phyloP scores from a whole-genome alignment of 2,329 filamentous ascomycete genomes.

The Exserohilum rostratum region DNA sequence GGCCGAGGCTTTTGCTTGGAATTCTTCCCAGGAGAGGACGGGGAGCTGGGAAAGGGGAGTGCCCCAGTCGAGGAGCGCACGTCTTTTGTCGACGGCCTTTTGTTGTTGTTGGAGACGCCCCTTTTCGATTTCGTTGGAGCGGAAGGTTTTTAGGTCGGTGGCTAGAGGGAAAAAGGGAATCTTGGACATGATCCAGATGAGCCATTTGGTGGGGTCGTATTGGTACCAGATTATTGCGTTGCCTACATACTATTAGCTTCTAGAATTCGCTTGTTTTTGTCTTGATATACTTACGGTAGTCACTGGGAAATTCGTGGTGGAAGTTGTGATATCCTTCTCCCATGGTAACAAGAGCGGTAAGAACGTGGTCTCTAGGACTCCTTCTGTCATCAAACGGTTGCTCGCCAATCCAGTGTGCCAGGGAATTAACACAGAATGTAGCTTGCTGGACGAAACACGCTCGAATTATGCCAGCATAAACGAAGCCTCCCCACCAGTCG shows the following conservation, averaged over 20 bases:
- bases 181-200: conserved; percentile 43
- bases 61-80: conserved; percentile 48
- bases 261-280: background rate
- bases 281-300: conserved; percentile 25
- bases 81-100: conserved; percentile 47
- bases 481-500: conserved; percentile 55
- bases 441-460: conserved; percentile 59
- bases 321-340: conserved; percentile 53
- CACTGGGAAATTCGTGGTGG: conserved; percentile 50
- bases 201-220: conserved; percentile 52
- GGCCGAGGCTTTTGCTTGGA: conserved; percentile 31
- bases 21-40: conserved; percentile 50
- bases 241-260: conserved; percentile 17
- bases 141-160: conserved; percentile 48
- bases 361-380: conserved; percentile 45
- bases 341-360: conserved; percentile 49
- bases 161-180: conserved; percentile 40
- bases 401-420: conserved; percentile 60
- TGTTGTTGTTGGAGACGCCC: conserved; percentile 50
- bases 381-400: conserved; percentile 51
- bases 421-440: conserved; percentile 59
- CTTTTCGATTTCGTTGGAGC: conserved; percentile 46
- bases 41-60: conserved; percentile 45
- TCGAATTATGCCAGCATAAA: conserved; percentile 57
- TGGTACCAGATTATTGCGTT: conserved; percentile 49